Conservation (phyloP, 176 grass and related monocot genomes). For the Paspalum vaginatum region DNA sequence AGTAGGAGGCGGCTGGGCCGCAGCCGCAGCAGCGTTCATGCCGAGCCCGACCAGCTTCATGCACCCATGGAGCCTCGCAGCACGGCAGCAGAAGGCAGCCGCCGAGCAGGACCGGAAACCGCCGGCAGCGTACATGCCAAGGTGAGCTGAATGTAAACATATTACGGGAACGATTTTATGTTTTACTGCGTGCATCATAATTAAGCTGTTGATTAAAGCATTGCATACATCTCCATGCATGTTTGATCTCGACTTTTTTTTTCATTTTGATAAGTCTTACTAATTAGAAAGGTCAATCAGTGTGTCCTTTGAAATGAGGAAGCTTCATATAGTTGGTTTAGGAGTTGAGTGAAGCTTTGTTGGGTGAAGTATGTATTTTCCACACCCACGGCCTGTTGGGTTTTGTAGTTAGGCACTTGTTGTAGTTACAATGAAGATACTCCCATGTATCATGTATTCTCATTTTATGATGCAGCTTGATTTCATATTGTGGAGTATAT, state of each 20-base stretch:
- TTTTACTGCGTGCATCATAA: too few species aligned
- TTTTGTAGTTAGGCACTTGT: background rate
- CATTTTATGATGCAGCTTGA: background rate
- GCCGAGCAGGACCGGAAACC: conserved; percentile 55
- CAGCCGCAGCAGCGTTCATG: conserved; percentile 44
- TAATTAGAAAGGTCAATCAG: background rate
- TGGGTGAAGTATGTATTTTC: too few species aligned
- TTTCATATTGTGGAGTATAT: background rate
- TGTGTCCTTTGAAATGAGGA: background rate
- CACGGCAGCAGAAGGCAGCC: conserved; percentile 90
- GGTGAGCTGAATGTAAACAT: conserved; percentile 31
- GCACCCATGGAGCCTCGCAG: conserved; percentile 92
- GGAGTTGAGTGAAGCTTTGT: too few species aligned
- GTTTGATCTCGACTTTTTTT: background rate
- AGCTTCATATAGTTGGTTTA: too few species aligned
- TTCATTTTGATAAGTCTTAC: background rate
- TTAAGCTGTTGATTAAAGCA: too few species aligned
- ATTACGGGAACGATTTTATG: background rate
- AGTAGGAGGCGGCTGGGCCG: background rate
- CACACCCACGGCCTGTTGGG: too few species aligned
- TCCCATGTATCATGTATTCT: background rate
- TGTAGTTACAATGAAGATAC: background rate
- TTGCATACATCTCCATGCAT: background rate
- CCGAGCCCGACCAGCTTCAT: conserved; percentile 60
- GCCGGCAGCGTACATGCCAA: background rate